Evolutionary conservation across 768 basidiomycete species (phyloP).

Genomic region (Tulasnella sp.): DNA sequence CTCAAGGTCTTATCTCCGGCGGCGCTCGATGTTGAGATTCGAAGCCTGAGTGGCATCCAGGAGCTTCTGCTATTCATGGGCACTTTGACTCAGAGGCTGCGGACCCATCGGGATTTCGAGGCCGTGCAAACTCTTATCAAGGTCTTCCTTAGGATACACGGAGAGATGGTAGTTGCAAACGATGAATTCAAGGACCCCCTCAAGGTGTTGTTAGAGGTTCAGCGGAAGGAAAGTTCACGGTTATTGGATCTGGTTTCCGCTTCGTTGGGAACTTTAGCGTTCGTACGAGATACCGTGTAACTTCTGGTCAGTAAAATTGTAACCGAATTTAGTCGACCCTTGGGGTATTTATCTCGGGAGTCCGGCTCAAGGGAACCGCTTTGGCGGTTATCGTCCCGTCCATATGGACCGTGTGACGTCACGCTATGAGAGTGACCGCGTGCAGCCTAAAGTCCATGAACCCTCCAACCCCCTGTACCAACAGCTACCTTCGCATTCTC

Average conservation of each 20-base stretch:
- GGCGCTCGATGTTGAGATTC: slow-evolving; percentile 81
- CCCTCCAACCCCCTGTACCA: neutral
- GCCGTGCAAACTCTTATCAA: slow-evolving; percentile 81
- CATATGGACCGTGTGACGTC: neutral
- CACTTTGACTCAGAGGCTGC: slow-evolving; percentile 60
- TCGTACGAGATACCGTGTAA: slow-evolving; percentile 56
- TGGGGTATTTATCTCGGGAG: neutral
- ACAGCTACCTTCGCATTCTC: neutral
- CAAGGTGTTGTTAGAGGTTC: slow-evolving; percentile 47
- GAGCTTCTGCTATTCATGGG: slow-evolving; percentile 57
- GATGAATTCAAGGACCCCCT: slow-evolving; percentile 48
- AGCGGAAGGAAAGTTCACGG: slow-evolving; percentile 65
- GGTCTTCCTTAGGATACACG: slow-evolving; percentile 77
- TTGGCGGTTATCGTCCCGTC: neutral
- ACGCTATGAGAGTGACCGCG: neutral
- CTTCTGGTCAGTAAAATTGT: neutral
- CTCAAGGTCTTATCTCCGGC: slow-evolving; percentile 83
- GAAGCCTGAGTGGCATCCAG: slow-evolving; percentile 38
- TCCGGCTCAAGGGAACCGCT: neutral
- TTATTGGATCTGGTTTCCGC: slow-evolving; percentile 64
- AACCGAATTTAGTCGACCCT: neutral
- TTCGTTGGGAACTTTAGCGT: slow-evolving; percentile 62
- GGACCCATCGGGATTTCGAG: slow-evolving; percentile 83
- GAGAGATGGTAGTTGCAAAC: slow-evolving; percentile 56
- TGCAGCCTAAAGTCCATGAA: neutral